Evolutionary conservation across 805 yeast genomes (phyloP), one percentile per base, ranked within the genome.

Genomic region (Candida andamanensis): DNA sequence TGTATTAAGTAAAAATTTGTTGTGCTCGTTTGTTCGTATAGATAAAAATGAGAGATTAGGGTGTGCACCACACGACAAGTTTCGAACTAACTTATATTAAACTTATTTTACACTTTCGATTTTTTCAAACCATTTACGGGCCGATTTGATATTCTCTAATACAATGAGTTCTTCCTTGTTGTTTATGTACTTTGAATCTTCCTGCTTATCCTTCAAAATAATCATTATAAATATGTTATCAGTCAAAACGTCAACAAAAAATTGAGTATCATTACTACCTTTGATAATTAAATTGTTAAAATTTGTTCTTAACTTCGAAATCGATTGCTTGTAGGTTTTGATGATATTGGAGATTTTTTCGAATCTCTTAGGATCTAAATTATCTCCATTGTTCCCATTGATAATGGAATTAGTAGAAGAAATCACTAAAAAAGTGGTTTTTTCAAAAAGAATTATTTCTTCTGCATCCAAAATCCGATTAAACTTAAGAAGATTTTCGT

Each of bases 341-440:
- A 90, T 85, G 37, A 90, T 87, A 54, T 86, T 89, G 15, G 95
- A 83, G 15, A 90, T 87, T 53, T 89, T 90, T 52, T 90, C 97
- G 50, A 89, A 90, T 47, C 97, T 67, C 47, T 90, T 86, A 5
- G 97, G 95, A 49, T 90, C 97, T 33, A 87, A 66, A 9, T 41
- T 46, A 17, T 39, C 42, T 8, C 34, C 30, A 36, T 31, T 33
- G 9, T 19, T n/a, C 22, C 56, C 60, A 29, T 57, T 52, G 29
- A 56, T 55, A 17, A 64, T 62, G 4, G 63, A 57, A 28, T 74
- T 66, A 14, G 78, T 72, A 11, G 78, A 72, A 5, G 89, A 79
- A 16, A 83, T 80, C 22, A 83, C 86, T 42, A 92, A 60, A 45
- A 92, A 92, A 0, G 98, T 92, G 0, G 96, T 85, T 50, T 85